Percentiles rank a stretch among this genome's conserved stretches.
Evolutionary conservation across 441 rosid genomes (phyloP).

Genomic region (Rhodomyrtus psidioides): DNA sequence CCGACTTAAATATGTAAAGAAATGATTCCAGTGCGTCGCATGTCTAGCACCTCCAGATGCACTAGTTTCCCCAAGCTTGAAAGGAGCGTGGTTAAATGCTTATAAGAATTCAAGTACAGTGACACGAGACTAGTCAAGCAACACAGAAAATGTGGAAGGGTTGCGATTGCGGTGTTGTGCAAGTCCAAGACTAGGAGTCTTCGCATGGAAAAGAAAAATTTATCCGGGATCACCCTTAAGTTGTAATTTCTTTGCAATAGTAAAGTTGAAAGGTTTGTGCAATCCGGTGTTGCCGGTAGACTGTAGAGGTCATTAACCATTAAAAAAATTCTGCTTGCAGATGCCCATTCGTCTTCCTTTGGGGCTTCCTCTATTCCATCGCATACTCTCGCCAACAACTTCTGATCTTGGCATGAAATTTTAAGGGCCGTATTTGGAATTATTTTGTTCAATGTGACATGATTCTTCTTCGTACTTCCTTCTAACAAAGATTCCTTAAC

Average conservation of each 20-base stretch:
- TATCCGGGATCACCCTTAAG: too few species aligned
- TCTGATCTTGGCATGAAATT: not conserved
- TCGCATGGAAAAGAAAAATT: too few species aligned
- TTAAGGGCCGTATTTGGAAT: not conserved
- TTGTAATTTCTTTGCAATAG: not conserved
- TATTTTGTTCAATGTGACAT: not conserved
- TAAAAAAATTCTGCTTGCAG: not conserved
- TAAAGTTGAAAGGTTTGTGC: accelerated
- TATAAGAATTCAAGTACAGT: too few species aligned
- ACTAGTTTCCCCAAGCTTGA: too few species aligned
- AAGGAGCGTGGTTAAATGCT: too few species aligned
- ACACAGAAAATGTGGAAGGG: too few species aligned
- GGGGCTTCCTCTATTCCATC: not conserved
- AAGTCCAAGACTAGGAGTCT: too few species aligned
- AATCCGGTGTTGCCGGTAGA: not conserved
- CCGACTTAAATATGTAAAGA: too few species aligned
- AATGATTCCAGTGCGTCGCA: too few species aligned
- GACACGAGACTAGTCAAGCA: too few species aligned
- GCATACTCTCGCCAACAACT: not conserved
- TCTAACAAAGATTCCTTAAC: not conserved
- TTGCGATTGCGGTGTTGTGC: too few species aligned
- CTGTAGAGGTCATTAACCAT: accelerated
- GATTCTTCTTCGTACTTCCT: not conserved
- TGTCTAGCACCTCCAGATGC: too few species aligned
- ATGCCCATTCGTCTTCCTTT: not conserved